phyloP scores from a whole-genome alignment of 345 rosid genomes.

The Sonneratia alba region DNA sequence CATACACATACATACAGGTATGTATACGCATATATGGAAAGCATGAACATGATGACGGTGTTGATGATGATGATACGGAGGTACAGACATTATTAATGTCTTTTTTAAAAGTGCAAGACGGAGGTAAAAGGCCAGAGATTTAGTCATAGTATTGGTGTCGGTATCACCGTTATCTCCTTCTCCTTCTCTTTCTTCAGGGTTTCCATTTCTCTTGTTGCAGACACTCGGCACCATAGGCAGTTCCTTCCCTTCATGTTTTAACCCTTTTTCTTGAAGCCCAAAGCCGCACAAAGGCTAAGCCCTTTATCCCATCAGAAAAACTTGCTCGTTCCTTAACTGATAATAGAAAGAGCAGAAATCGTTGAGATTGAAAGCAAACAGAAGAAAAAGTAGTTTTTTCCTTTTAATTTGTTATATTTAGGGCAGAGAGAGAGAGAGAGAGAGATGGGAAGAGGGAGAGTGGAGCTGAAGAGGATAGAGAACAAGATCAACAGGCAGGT shows the following conservation, averaged over 20 bases:
- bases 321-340: background rate
- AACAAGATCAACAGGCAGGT: constrained; percentile 62
- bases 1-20: background rate
- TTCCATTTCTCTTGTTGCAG: constrained; percentile 3
- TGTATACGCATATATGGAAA: background rate
- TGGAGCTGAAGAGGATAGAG: constrained; percentile 58
- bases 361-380: background rate
- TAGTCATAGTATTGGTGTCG: background rate
- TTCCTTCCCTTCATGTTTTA: background rate
- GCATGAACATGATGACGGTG: background rate
- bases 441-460: constrained; percentile 56
- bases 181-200: background rate
- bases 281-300: background rate
- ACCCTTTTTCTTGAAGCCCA: background rate
- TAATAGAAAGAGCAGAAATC: background rate
- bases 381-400: background rate
- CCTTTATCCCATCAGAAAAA: background rate
- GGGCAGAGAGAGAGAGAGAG: constrained; percentile 6
- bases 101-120: background rate
- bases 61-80: background rate
- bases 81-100: background rate
- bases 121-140: background rate
- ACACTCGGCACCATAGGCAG: background rate
- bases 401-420: background rate
- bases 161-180: too few relatives aligned